Evolutionary conservation across 805 yeast genomes (phyloP).

Genomic region (Candida lessepsii): DNA sequence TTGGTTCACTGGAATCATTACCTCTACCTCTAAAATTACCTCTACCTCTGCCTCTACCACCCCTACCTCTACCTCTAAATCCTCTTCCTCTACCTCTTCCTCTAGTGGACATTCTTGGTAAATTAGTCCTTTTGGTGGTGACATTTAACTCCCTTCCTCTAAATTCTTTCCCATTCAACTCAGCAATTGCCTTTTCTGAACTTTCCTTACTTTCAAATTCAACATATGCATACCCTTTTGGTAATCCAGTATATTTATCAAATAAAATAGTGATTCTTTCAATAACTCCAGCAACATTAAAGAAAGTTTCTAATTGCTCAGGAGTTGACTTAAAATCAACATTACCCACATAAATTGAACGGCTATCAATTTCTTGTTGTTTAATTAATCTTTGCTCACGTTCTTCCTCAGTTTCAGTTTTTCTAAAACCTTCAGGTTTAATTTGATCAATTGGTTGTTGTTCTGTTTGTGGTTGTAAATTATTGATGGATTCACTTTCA

Average conservation of each 20-base stretch:
- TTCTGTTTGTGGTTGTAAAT: neutral
- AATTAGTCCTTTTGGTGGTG: constrained; percentile 51
- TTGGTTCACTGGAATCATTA: neutral
- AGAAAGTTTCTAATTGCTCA: constrained; percentile 47
- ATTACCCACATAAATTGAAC: constrained; percentile 56
- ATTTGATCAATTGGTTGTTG: neutral
- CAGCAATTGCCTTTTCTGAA: constrained; percentile 46
- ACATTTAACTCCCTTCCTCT: constrained; percentile 49
- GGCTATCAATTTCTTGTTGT: constrained; percentile 48
- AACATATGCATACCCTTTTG: constrained; percentile 63
- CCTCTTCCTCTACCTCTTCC: constrained; percentile 36
- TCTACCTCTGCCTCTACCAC: constrained; percentile 16
- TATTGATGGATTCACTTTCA: neutral
- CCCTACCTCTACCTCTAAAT: constrained; percentile 22
- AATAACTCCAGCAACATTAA: constrained; percentile 44
- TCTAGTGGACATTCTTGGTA: constrained; percentile 43
- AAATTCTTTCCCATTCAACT: constrained; percentile 41
- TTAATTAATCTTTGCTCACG: constrained; percentile 29
- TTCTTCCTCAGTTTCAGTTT: constrained; percentile 30
- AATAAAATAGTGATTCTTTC: constrained; percentile 53
- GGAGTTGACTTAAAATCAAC: constrained; percentile 51
- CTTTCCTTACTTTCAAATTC: constrained; percentile 48
- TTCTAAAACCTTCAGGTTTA: neutral
- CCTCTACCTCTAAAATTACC: constrained; percentile 12
- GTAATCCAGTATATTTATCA: constrained; percentile 43